Evolutionary conservation across 2,329 filamentous ascomycete species (phyloP), one percentile per base, ranked within the genome.

Genomic region (Thielaviopsis punctulata): DNA sequence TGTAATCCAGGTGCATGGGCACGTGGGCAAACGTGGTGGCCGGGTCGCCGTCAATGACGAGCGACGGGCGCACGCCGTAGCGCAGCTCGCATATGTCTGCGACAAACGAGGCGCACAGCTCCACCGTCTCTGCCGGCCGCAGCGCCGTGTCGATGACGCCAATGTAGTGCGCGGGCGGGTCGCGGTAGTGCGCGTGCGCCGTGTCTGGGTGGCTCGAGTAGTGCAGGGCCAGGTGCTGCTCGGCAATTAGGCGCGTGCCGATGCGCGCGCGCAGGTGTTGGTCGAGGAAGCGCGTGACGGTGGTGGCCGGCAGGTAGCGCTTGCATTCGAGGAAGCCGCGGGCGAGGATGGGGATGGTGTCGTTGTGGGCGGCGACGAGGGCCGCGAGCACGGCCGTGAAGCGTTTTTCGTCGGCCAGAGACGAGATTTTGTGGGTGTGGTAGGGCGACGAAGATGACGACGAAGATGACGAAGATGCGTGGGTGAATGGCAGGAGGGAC

Each of bases 71-170:
- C 1, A 93, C 80, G 49, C 92, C 92, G 62, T 98, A 98, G 56
- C 92, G 90, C 33, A 95, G 75, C 70, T 96, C 92, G 69, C 90
- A 96, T 56, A 96, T 95, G 62, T 96, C 92, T 39, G 86, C 86
- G 0, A 98, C 92, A 56, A 92, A 93, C 55, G 82, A 81, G 50
- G 89, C 89, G 66, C 90, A 96, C 6, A 79, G 77, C 59, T 89
- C 81, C 44, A 96, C 79, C 43, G 90, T 86, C 45, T 78, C 75
- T 0, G 87, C 85, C 0, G 92, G 92, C 33, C 81, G 81, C 9
- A 98, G 72, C 2, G 81, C 82, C 0, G 92, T 95, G 67, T 98
- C 90, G 56, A 98, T 96, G 21, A 95, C 88, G 50, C 92, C 92
- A 57, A 95, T 93, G 63, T 90, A 95, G 50, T 80, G 83, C 0